Evolutionary conservation across 2,329 filamentous ascomycete species (phyloP).

Genomic region (Neoascochyta sp.): DNA sequence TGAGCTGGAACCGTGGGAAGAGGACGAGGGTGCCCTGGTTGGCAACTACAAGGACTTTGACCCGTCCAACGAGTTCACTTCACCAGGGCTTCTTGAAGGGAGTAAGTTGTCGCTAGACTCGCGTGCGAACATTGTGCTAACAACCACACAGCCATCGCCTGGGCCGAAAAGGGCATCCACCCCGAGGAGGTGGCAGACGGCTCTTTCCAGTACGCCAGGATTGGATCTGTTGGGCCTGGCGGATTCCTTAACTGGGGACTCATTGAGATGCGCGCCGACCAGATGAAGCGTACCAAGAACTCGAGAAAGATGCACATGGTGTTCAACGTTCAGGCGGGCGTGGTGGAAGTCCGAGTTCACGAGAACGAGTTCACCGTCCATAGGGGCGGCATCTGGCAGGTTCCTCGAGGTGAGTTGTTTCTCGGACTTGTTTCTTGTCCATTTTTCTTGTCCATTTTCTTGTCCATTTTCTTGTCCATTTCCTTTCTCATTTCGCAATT

Average conservation of each 20-base stretch:
- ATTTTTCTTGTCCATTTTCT: not conserved
- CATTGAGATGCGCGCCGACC: slow-evolving; percentile 79
- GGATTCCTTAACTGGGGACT: slow-evolving; percentile 88
- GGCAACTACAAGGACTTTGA: slow-evolving; percentile 65
- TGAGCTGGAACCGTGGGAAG: slow-evolving; percentile 67
- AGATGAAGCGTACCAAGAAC: slow-evolving; percentile 87
- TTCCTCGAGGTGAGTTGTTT: slow-evolving; percentile 79
- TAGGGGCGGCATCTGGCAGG: slow-evolving; percentile 88
- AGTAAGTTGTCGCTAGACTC: slow-evolving; percentile 29
- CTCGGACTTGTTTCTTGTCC: too few relatives aligned
- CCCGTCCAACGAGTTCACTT: slow-evolving; percentile 53
- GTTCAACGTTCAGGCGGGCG: slow-evolving; percentile 84
- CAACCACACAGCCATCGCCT: slow-evolving; percentile 53
- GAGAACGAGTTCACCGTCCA: slow-evolving; percentile 75
- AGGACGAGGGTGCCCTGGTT: slow-evolving; percentile 59
- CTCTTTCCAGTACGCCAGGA: slow-evolving; percentile 84
- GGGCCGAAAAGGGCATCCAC: slow-evolving; percentile 55
- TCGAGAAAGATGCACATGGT: slow-evolving; percentile 94
- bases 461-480: not conserved
- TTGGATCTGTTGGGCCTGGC: slow-evolving; percentile 48
- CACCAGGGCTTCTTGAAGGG: slow-evolving; percentile 49
- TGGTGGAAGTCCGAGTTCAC: slow-evolving; percentile 74
- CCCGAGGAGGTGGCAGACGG: slow-evolving; percentile 59
- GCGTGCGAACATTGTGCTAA: slow-evolving; percentile 12
- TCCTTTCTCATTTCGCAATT: not conserved